Conservation (phyloP, 345 rosid species). For the Bretschneidera sinensis region DNA sequence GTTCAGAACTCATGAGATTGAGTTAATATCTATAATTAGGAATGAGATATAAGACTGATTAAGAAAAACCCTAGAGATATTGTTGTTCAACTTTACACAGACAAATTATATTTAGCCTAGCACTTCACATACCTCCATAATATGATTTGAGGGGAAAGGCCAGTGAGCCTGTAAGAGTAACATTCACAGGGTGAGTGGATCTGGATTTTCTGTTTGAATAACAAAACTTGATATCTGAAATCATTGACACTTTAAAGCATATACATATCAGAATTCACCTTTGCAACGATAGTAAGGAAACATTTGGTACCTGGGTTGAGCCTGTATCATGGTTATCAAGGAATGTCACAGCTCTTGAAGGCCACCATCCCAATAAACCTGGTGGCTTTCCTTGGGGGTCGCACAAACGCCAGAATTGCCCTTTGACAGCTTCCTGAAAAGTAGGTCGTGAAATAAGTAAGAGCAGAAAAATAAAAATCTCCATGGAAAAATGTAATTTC, state of each 20-base stretch:
- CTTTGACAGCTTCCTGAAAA: conserved; percentile 81
- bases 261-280: not conserved
- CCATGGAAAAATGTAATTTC: not conserved
- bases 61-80: no score
- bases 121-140: conserved; percentile 65
- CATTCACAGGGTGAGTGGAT: conserved; percentile 2
- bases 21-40: no score
- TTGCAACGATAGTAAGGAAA: not conserved
- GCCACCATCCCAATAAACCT: conserved; percentile 96
- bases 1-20: no score
- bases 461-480: not conserved
- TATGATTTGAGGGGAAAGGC: conserved; percentile 76
- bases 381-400: conserved; percentile 89
- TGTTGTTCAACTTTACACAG: no score
- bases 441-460: conserved; percentile 8
- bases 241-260: not conserved
- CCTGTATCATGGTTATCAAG: conserved; percentile 94
- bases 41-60: no score
- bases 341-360: conserved; percentile 84
- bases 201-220: not conserved
- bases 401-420: conserved; percentile 77
- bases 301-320: conserved; percentile 65
- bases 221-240: not conserved
- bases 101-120: not conserved
- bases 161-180: conserved; percentile 65